Percentiles rank a stretch among this genome's conserved stretches.
Conservation (phyloP, 371 early-diverging fungal genomes). For the Mortierella sp. region DNA sequence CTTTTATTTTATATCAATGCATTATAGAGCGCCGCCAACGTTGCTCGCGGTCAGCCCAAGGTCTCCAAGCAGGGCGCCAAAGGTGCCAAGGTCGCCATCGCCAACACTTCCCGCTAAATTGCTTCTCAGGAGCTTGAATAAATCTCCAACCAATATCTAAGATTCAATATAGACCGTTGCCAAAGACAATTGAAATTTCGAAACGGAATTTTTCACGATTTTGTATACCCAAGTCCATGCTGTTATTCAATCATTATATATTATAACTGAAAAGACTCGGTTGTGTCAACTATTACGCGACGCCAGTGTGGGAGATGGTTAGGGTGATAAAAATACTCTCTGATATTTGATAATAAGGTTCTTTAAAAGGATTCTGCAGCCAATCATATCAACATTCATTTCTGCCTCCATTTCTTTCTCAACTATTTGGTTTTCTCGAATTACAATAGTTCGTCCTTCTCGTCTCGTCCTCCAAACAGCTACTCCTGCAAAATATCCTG, state of each 20-base stretch:
- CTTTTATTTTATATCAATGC: neutral
- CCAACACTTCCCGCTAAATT: constrained; percentile 89
- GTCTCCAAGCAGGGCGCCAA: constrained; percentile 90
- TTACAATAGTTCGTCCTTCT: constrained; percentile 24
- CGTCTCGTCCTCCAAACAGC: constrained; percentile 31
- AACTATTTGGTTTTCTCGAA: constrained; percentile 17
- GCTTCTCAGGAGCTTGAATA: constrained; percentile 4
- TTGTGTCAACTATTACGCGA: neutral
- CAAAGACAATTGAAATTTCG: neutral
- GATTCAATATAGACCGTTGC: neutral
- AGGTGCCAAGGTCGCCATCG: constrained; percentile 88
- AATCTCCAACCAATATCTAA: constrained; percentile 15
- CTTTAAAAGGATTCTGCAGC: constrained; percentile 21
- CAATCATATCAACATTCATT: constrained; percentile 22
- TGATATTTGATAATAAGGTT: constrained; percentile 11
- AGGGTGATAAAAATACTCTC: neutral
- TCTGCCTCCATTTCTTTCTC: constrained; percentile 2
- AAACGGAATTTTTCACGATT: too few relatives aligned
- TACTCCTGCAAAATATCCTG: constrained; percentile 25
- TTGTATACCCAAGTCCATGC: too few relatives aligned
- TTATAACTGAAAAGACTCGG: neutral
- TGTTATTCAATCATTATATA: too few relatives aligned
- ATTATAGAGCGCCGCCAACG: constrained; percentile 49
- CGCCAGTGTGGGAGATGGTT: neutral
- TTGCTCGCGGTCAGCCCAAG: constrained; percentile 71